These are phyloP conservation scores for Podospora australis DNA, from an alignment of 495 filamentous ascomycete genomes.

Conservation along the genomic window DNA sequence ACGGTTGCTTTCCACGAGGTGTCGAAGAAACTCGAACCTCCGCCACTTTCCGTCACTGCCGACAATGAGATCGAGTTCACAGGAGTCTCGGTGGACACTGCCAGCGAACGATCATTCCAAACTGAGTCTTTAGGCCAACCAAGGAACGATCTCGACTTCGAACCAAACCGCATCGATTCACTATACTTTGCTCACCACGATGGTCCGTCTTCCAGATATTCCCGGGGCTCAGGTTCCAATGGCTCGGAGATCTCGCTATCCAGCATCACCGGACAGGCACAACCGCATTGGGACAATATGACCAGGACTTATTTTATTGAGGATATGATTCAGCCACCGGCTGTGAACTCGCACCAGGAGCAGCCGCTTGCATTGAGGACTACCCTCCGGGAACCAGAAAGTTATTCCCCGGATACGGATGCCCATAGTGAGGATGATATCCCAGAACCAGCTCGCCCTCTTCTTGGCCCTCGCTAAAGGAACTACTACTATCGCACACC, in stretches of 20 bases:
- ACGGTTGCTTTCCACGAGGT: constrained; percentile 14
- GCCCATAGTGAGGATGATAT: constrained; percentile 3
- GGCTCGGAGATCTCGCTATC: constrained; percentile 19
- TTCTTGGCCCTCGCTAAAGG: constrained; percentile 10
- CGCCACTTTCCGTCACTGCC: background rate
- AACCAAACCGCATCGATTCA: constrained; percentile 8
- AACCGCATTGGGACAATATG: constrained; percentile 14
- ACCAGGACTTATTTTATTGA: constrained; percentile 11
- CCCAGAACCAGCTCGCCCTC: constrained; percentile 4
- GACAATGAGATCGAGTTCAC: constrained; percentile 8
- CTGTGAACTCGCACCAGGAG: background rate
- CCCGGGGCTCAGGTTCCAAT: constrained; percentile 1
- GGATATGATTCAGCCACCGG: background rate
- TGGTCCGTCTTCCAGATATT: constrained; percentile 17
- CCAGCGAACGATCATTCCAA: constrained; percentile 7
- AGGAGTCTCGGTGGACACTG: constrained; percentile 10
- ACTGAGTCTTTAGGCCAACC: background rate
- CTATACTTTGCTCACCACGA: constrained; percentile 8
- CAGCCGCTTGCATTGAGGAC: background rate
- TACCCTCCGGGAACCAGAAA: background rate
- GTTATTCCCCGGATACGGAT: background rate
- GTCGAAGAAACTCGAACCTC: background rate
- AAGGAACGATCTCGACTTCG: background rate
- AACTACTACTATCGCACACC: no score
- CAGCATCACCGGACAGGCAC: constrained; percentile 3